Conservation (phyloP, 2,329 filamentous ascomycete species). For the Onygenales sp. region DNA sequence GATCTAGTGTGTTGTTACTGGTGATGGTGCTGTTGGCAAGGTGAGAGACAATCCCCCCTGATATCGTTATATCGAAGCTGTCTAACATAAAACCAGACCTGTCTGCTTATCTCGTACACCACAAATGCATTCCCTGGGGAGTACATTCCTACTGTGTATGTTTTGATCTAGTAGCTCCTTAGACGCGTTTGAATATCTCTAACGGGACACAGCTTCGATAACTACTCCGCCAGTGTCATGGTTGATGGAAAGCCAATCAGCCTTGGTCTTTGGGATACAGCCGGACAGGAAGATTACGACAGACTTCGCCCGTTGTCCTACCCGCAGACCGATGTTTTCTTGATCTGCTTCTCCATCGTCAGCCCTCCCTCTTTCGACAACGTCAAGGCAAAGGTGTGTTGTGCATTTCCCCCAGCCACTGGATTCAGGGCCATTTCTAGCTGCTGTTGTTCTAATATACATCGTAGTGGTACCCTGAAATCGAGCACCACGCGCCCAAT, state of each 20-base stretch:
- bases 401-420: not conserved
- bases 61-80: not conserved
- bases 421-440: not conserved
- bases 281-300: constrained; percentile 97
- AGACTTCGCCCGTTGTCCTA: constrained; percentile 90
- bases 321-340: constrained; percentile 94
- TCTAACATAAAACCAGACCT: constrained; percentile 57
- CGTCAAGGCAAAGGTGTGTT: constrained; percentile 90
- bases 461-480: constrained; percentile 89
- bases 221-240: constrained; percentile 98
- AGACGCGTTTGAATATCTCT: constrained; percentile 7
- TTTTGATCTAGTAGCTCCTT: constrained; percentile 8
- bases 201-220: constrained; percentile 65
- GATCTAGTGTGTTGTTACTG: constrained; percentile 86
- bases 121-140: constrained; percentile 99
- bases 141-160: constrained; percentile 88
- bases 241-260: constrained; percentile 97
- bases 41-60: constrained; percentile 41
- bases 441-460: not conserved
- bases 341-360: constrained; percentile 98
- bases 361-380: constrained; percentile 98
- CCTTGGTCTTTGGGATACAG: constrained; percentile 95
- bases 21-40: constrained; percentile 98
- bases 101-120: constrained; percentile 97
- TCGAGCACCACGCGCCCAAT: constrained; percentile 89